Evolutionary conservation across 306 rosid genomes (phyloP).

Genomic region (Quercus robur): DNA sequence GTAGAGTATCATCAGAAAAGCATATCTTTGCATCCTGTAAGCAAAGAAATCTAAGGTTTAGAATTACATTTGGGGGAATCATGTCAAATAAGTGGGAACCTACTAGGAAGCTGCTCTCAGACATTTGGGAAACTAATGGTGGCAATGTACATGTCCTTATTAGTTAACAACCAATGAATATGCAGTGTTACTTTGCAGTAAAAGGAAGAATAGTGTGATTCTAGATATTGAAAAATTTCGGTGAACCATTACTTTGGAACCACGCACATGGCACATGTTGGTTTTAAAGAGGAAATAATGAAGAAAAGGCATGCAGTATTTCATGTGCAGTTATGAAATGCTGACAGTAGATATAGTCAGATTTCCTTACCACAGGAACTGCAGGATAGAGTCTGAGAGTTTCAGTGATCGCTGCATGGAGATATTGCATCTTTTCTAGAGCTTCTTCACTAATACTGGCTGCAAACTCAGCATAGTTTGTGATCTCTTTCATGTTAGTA

Average conservation of each 20-base stretch:
- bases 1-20: slow-evolving; percentile 63
- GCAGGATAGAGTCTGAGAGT: slow-evolving; percentile 84
- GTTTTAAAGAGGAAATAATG: neutral
- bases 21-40: slow-evolving; percentile 70
- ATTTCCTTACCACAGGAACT: slow-evolving; percentile 68
- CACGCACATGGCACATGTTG: neutral
- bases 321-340: neutral
- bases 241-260: neutral
- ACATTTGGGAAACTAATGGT: neutral
- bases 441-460: slow-evolving; percentile 45
- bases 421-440: slow-evolving; percentile 68
- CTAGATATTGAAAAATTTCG: neutral
- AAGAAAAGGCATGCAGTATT: neutral
- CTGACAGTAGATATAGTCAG: too few relatives aligned
- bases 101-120: neutral
- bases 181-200: neutral
- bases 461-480: slow-evolving; percentile 41
- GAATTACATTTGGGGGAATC: neutral
- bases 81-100: neutral
- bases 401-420: slow-evolving; percentile 73
- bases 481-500: slow-evolving; percentile 27
- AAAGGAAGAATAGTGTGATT: neutral
- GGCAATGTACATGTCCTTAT: neutral
- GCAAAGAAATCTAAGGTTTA: neutral
- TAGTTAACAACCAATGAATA: neutral